Base-by-base conservation (phyloP, 768 basidiomycete species). In the Boletus pseudopeckii region DNA sequence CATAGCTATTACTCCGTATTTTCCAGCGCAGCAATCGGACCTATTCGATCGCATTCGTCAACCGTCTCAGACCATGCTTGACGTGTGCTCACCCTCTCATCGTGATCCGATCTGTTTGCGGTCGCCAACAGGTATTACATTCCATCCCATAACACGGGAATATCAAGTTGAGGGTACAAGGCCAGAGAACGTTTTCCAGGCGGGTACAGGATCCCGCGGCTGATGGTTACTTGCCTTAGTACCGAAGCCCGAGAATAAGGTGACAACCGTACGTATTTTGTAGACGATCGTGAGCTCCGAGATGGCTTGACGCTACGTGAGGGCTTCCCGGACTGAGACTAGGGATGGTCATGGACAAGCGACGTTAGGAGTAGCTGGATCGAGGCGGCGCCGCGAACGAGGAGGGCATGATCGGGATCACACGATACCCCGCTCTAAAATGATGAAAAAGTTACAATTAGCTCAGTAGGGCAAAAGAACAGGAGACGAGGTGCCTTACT, bases 371-470 rank as follows among this genome's bases (percentile, higher is more conserved):
- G 26, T 7, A 22, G 39, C 20, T 28, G 7, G 20, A 55, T 48
- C 39, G 48, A 60, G 48, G 15, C 11, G 41, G 42, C 53, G 36
- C 53, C 57, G 52, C 57, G 38, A 20, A 43, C 45, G 39, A 52
- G 41, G 41, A n/a, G 18, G 33, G 1, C 8, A 34, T 13, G 45
- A 49, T 49, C 24, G 5, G 3, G 17, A 15, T 11, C 34, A 20
- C 13, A 3, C 10, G 15, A 54, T 33, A 33, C 6, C 20, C 3
- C 53, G 33, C 22, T 13, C 18, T 45, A 37, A 56, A 28, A 10
- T n/a, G 22, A 41, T 41, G 22, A 24, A 13, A 24, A 41, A 30
- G 7, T 11, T 14, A 41, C 40, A 15, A 41, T 7, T 6, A 41
- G 13, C 22, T 24, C 30, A 24, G 17, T 22, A 13, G 7, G 32